Conservation (phyloP, 2,329 filamentous ascomycete species). For the Cryphonectria radicalis region DNA sequence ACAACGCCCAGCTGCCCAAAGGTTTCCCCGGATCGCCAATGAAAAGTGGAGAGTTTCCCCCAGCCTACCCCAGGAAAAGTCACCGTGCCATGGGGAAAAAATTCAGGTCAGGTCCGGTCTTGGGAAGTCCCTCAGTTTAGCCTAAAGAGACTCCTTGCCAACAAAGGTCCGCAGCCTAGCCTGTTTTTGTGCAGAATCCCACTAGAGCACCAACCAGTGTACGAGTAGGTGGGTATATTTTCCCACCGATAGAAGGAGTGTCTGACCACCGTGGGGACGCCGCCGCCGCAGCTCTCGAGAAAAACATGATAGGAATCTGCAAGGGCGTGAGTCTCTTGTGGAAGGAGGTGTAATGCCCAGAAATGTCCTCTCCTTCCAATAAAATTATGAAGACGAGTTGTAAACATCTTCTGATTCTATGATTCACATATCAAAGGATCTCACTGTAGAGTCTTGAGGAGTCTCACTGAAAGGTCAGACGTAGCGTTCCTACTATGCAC, state of each 20-base stretch:
- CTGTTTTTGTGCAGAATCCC: not conserved
- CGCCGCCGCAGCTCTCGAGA: not conserved
- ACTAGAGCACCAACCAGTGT: not conserved
- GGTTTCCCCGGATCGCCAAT: constrained; percentile 3
- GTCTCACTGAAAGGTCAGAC: not conserved
- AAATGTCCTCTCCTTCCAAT: not conserved
- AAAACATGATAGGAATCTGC: not conserved
- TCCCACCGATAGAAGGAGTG: not conserved
- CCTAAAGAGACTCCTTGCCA: constrained; percentile 2
- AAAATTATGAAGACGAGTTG: not conserved
- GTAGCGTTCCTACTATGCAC: not conserved
- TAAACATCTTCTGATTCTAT: not conserved
- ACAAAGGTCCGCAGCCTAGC: not conserved
- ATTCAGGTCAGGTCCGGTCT: not conserved
- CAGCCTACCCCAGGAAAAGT: constrained; percentile 1
- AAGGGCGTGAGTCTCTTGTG: not conserved
- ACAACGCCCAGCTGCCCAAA: not conserved
- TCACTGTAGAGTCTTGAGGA: not conserved
- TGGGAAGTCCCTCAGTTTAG: not conserved
- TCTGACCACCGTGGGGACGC: not conserved
- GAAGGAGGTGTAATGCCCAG: not conserved
- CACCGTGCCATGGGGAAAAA: constrained; percentile 11
- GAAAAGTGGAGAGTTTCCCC: constrained; percentile 1
- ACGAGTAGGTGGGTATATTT: not conserved
- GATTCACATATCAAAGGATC: not conserved